phyloP scores from a whole-genome alignment of 805 yeast genomes.

The Candida silvicultrix region DNA sequence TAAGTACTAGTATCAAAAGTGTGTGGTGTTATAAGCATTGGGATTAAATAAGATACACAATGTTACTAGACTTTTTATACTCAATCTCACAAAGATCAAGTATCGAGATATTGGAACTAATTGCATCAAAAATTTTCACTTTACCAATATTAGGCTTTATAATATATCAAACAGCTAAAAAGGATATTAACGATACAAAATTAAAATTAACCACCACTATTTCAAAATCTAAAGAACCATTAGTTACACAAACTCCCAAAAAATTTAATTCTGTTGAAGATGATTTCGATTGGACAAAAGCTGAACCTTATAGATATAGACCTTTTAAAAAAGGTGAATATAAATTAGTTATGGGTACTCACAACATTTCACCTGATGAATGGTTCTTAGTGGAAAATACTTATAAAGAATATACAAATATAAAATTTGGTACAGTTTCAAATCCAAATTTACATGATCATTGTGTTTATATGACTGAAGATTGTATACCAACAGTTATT shows the following conservation, averaged over 20 bases:
- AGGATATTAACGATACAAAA: not conserved
- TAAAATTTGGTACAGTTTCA: constrained; percentile 30
- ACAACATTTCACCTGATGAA: constrained; percentile 40
- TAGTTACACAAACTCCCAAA: not conserved
- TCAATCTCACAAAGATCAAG: not conserved
- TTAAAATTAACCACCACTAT: too few relatives aligned
- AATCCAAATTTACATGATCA: constrained; percentile 27
- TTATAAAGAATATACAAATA: constrained; percentile 38
- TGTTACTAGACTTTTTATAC: not conserved
- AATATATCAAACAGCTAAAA: constrained; percentile 5
- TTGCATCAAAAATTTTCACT: constrained; percentile 16
- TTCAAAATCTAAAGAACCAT: too few relatives aligned
- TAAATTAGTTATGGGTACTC: constrained; percentile 58
- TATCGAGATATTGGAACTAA: not conserved
- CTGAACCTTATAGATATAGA: constrained; percentile 39
- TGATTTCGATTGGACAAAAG: constrained; percentile 37
- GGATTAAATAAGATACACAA: too few relatives aligned
- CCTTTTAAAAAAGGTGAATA: constrained; percentile 61
- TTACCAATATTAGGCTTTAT: constrained; percentile 17
- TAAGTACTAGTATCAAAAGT: too few relatives aligned
- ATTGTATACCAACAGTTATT: constrained; percentile 30
- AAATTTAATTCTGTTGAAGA: constrained; percentile 25
- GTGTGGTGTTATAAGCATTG: too few relatives aligned
- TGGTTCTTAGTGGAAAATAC: constrained; percentile 60
- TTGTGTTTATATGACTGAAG: constrained; percentile 27